A percentile compares a stretch with the other conserved stretches of the same genome.
phyloP scores from a whole-genome alignment of 2,329 filamentous ascomycete species.

The Aspergillus texensis region DNA sequence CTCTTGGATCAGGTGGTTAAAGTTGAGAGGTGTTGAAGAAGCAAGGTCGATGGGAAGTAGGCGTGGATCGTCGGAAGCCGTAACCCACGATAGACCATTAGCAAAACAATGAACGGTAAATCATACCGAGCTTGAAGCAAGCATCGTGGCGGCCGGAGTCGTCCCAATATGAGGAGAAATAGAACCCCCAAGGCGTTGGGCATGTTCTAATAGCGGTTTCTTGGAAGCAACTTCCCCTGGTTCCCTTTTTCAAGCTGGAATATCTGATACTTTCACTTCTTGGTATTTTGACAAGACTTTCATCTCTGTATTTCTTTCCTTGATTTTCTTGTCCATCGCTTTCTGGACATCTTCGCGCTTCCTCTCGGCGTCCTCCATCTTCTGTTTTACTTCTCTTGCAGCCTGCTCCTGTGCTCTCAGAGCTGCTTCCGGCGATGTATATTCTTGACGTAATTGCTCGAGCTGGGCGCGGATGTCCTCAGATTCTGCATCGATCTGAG shows the following conservation, averaged over 20 bases:
- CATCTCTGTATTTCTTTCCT: constrained; percentile 46
- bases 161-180: not conserved
- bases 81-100: not conserved
- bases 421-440: constrained; percentile 37
- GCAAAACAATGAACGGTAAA: not conserved
- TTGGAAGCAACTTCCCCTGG: not conserved
- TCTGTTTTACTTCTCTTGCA: constrained; percentile 41
- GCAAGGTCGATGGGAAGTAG: not conserved
- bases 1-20: not conserved
- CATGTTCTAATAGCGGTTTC: not conserved
- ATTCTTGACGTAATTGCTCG: constrained; percentile 40
- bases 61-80: not conserved
- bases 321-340: constrained; percentile 46
- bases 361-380: constrained; percentile 39
- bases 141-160: not conserved
- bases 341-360: constrained; percentile 44
- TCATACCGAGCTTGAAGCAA: not conserved
- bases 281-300: constrained; percentile 47
- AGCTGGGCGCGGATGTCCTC: constrained; percentile 35
- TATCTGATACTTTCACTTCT: constrained; percentile 38
- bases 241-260: constrained; percentile 7
- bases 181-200: not conserved
- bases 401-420: constrained; percentile 41
- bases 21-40: not conserved
- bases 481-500: constrained; percentile 34